Base-by-base conservation (phyloP, 768 basidiomycete species). In the Rhodosporidiobolus odoratus region DNA sequence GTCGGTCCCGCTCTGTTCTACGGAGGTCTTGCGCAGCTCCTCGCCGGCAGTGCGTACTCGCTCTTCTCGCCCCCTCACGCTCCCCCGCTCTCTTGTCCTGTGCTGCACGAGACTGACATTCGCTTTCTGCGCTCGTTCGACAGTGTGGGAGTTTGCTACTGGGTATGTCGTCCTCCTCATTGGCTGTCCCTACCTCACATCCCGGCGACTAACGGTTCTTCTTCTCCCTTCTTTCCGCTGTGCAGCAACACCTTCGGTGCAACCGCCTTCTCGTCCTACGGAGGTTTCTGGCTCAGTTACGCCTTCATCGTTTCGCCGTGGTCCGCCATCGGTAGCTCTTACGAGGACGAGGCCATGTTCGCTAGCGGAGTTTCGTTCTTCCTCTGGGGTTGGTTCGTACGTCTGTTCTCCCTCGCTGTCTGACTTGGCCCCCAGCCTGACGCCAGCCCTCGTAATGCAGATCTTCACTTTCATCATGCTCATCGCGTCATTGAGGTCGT, bases 201-300 rank as follows among this genome's bases (percentile, higher is more conserved):
- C 7, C 2, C 12, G 17, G 7, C 38, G 58, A 38, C 37, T 59
- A 23, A 45, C 38, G 6, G 6, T 32, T 19, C 13, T 15, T n/a
- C 27, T 45, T 48, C 41, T 34, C 19, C n/a, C 50, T 13, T 13
- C n/a, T n/a, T n/a, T n/a, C n/a, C n/a, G n/a, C n/a, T n/a, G n/a
- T 47, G 47, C 54, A 79, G 81, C 40, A 82, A 82, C 76, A 80
- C 80, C 15, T 81, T 81, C 68, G 80, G 65, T 40, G 75, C 75
- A 6, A 76, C 73, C 32, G 90, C 89, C 0, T 92, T 92, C 83
- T 64, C 86, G 0, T 88, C 88, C 2, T 93, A 89, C 72, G 91
- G 91, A 32, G 89, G 86, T 3, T 93, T 92, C 84, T 93, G 91
- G 91, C 82, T 92, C 81, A 10, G 13, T 8, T 92, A 85, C 60